Base-by-base conservation (phyloP, 306 rosid species). In the Luffa acutangula region DNA sequence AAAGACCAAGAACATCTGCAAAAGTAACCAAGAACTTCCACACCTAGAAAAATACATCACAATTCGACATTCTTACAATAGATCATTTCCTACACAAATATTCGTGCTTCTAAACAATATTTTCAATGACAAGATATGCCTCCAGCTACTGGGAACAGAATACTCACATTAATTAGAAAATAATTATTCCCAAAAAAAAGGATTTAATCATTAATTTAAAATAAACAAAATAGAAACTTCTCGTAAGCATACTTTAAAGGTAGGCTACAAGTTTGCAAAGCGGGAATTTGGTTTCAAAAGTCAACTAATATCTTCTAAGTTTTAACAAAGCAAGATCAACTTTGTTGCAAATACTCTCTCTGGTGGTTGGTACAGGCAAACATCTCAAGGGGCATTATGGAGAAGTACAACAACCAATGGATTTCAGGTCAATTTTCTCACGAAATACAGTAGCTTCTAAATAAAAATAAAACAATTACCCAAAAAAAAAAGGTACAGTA, bases 11-110 rank as follows among this genome's bases (percentile, higher is more conserved):
- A 84, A 87, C 88, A 82, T 92, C 95, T 4, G 87, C 88, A 81
- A 92, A 92, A 58, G 95, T 87, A 81, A 89, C 81, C 85, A 90
- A 86, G 87, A 92, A 92, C 85, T 87, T 90, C 97, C 97, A 92
- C 64, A 77, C 97, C 97, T 90, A 80, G n/a, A 87, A 78, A 80
- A 34, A 80, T 6, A 51, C 46, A 79, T 72, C 65, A 75, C 43
- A 9, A 52, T 14, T 56, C 56, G 51, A 14, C 25, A 63, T 60
- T 41, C 67, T 18, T 81, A 66, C 34, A 42, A 12, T 17, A 42
- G 72, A 64, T 12, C 9, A 36, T 64, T 64, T 64, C 45, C 39
- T 31, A 62, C 65, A 7, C 13, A 54, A 17, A 54, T n/a, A 58
- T 58, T 7, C 34, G 20, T 58, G 7, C 9, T 58, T 58, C 64